Base-by-base conservation (phyloP, 2,329 filamentous ascomycete genomes). In the Neoarthrinium moseri region DNA sequence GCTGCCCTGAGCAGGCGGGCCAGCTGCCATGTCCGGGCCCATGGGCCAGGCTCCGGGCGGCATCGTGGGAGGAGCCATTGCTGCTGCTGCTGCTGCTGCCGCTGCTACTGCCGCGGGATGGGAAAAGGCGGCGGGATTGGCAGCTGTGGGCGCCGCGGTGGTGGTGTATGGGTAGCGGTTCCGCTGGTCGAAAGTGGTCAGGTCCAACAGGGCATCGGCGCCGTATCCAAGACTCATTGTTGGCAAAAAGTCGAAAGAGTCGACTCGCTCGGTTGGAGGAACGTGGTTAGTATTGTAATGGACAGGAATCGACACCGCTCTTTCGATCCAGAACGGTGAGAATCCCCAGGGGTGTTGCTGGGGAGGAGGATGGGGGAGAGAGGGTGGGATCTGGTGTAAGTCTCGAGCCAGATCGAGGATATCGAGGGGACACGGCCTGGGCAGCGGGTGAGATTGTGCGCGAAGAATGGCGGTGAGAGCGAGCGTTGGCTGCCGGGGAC, bases 161-260 rank as follows among this genome's bases (percentile, higher is more conserved):
- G 65, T 70, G 71, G 70, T 72, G 65, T 71, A 73, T 53, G 75
- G 72, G 60, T 79, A 80, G 62, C 75, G 74, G 56, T 79, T 73
- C 67, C 75, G 73, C 59, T 74, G 74, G 63, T 84, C 77, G 68
- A 76, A 84, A 57, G 69, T 65, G 55, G 72, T 75, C 61, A 84
- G 71, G 62, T 84, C 80, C 62, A 84, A 63, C 61, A 84, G 74
- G 63, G 73, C 77, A 65, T 84, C 79, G 63, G 70, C 61, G 67
- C 77, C 77, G 71, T 80, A 84, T 62, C 83, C 77, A 72, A 78
- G 76, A 68, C 74, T 77, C 81, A 77, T 78, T 64, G 62, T 76
- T 52, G 58, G 61, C 56, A 52, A 58, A 53, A 55, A 54, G 55
- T 56, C 57, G 60, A 51, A 54, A 60, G 58, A 56, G 58, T 57